Percentiles rank a stretch among this genome's conserved stretches.
These are phyloP conservation scores for Trichoderma asperelloides DNA, from an alignment of 495 filamentous ascomycete species.

Conservation along the genomic window DNA sequence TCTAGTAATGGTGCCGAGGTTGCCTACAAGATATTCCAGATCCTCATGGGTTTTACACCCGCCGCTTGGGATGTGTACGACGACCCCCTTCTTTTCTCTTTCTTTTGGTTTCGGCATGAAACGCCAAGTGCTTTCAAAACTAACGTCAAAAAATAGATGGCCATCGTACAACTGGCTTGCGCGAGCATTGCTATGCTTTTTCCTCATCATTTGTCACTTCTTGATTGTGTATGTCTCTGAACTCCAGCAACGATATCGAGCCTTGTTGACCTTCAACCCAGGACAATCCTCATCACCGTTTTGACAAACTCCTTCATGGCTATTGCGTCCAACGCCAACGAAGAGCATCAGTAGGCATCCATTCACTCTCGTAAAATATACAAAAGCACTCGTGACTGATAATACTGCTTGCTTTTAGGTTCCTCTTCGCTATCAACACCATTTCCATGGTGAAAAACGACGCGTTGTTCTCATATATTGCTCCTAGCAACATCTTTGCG, in stretches of 20 bases:
- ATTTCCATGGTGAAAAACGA: slow-evolving; percentile 96
- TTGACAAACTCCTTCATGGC: slow-evolving; percentile 91
- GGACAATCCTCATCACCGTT: slow-evolving; percentile 83
- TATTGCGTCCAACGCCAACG: slow-evolving; percentile 81
- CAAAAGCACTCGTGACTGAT: not conserved
- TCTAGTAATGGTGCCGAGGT: slow-evolving; percentile 54
- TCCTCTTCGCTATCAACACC: slow-evolving; percentile 86
- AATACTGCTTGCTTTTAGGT: slow-evolving; percentile 27
- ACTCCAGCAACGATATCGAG: too few relatives aligned
- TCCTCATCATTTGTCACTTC: slow-evolving; percentile 90
- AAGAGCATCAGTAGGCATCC: slow-evolving; percentile 67
- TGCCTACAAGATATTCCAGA: slow-evolving; percentile 87
- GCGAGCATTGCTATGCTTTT: slow-evolving; percentile 62
- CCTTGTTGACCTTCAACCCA: slow-evolving; percentile 18
- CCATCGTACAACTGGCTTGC: slow-evolving; percentile 69
- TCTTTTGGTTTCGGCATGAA: not conserved
- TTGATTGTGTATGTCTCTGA: slow-evolving; percentile 55
- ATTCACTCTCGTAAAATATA: not conserved
- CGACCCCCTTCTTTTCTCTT: not conserved
- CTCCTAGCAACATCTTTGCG: slow-evolving; percentile 78
- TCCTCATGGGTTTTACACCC: slow-evolving; percentile 71
- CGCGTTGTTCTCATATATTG: slow-evolving; percentile 82
- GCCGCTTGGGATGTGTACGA: slow-evolving; percentile 43
- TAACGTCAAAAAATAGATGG: slow-evolving; percentile 42
- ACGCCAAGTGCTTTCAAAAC: not conserved